Evolutionary conservation across 805 yeast genomes (phyloP), one percentile per base, ranked within the genome.

Genomic region (Ogataea trehaloabstinens): DNA sequence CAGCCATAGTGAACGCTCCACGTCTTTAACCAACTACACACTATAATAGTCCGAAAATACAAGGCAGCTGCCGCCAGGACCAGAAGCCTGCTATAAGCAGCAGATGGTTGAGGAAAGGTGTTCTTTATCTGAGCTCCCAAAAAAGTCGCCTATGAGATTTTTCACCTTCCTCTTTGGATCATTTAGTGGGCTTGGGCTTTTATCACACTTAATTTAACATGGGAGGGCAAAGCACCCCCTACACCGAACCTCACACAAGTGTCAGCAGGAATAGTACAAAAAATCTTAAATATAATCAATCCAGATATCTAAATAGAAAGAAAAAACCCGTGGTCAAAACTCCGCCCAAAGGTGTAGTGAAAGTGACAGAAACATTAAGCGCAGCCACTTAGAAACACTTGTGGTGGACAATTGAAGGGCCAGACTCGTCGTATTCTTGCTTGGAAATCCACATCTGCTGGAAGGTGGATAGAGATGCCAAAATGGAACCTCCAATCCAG

Each of bases 361-460:
- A n/a, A 13, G 30, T 8, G 16, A n/a, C 17, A 18, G 7, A n/a
- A 7, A 13, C n/a, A 8, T 6, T 18, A 7, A 7, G 16, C 16
- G 16, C n/a, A 15, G 16, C 13, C 18, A 48, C 66, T 80, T 82
- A 84, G 82, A 85, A 85, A 78, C 95, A 85, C 77, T 86, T 86
- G 76, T 85, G 90, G 82, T 85, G 93, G 64, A 93, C 99, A 69
- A 93, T 93, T 52, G 97, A 89, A 65, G 99, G 99, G 68, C 99
- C 99, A 76, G 96, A 87, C 80, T 93, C 99, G 83, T 93, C 99
- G 85, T 93, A 93, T 81, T 93, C 99, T 80, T 93, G 98, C 83
- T 93, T 93, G 68, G 98, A 90, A 86, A 93, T 89, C 99, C 99
- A 93, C 98, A 93, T 91, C 78, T 93, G 98, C 82, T 93, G 98